These are phyloP conservation scores for Botryotinia narcissicola DNA, from an alignment of 2,329 filamentous ascomycete genomes.

Conservation along the genomic window DNA sequence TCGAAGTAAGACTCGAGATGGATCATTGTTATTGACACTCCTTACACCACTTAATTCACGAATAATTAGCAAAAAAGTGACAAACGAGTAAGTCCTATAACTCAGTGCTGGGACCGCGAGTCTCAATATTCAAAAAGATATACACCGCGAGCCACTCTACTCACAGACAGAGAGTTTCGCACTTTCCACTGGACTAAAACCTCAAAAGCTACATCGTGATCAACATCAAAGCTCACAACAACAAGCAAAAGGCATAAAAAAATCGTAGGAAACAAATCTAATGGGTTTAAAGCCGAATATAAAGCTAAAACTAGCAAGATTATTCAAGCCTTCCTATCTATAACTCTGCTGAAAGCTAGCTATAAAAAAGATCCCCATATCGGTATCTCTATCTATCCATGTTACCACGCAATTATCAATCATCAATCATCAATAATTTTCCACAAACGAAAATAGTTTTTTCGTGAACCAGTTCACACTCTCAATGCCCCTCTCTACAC, in stretches of 20 bases:
- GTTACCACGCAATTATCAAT: not conserved
- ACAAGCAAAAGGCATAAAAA: no score
- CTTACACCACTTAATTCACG: no score
- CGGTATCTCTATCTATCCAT: not conserved
- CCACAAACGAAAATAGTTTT: not conserved
- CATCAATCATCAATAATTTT: not conserved
- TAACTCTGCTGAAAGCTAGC: not conserved
- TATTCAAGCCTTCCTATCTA: not conserved
- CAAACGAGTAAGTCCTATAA: no score
- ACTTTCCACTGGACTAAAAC: not conserved
- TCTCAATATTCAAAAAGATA: no score
- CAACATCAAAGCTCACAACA: no score
- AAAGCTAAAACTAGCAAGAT: not conserved
- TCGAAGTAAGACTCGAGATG: no score
- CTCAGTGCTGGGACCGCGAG: no score
- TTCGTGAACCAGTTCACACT: no score
- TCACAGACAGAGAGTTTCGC: no score
- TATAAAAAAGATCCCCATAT: not conserved
- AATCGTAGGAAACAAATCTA: not conserved
- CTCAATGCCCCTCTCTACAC: not conserved
- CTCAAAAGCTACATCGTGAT: fast-evolving
- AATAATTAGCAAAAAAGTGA: no score
- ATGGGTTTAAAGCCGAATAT: not conserved
- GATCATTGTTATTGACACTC: no score
- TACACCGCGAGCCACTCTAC: no score